Evolutionary conservation across 2,329 filamentous ascomycete species (phyloP).

Genomic region (Exophiala aquamarina): DNA sequence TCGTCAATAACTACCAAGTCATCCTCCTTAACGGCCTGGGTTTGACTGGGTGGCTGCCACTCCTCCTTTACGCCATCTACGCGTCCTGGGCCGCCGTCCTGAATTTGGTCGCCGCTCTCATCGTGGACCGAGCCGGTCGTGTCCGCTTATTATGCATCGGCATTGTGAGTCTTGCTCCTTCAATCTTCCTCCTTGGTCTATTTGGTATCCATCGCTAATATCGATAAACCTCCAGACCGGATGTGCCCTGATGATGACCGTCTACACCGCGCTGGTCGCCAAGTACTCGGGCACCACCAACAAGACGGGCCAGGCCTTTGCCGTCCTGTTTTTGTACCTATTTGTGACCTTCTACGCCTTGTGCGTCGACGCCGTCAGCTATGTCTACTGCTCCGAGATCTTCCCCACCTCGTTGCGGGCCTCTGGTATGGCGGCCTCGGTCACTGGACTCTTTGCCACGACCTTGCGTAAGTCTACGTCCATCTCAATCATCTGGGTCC

Average conservation of each 20-base stretch:
- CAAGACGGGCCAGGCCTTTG: constrained; percentile 34
- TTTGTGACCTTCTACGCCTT: constrained; percentile 43
- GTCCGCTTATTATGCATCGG: constrained; percentile 15
- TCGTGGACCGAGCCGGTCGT: constrained; percentile 8
- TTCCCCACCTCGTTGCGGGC: constrained; percentile 38
- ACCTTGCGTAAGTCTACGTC: too few relatives aligned
- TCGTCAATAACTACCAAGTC: constrained; percentile 46
- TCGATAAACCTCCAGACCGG: constrained; percentile 34
- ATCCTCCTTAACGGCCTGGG: constrained; percentile 46
- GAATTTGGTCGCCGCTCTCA: constrained; percentile 3
- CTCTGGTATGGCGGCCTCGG: constrained; percentile 12
- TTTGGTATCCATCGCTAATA: too few relatives aligned
- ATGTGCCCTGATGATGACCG: constrained; percentile 38
- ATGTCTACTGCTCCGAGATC: constrained; percentile 48
- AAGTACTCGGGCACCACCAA: constrained; percentile 35
- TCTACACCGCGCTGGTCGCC: constrained; percentile 38
- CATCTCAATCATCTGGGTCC: too few relatives aligned
- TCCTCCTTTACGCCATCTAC: constrained; percentile 46
- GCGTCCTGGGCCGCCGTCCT: constrained; percentile 6
- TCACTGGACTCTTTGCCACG: constrained; percentile 13
- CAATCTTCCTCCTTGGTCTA: too few relatives aligned
- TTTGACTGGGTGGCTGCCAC: constrained; percentile 37
- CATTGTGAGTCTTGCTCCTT: not conserved
- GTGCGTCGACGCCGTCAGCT: constrained; percentile 48
- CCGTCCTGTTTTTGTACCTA: constrained; percentile 42